Base-by-base conservation (phyloP, 768 basidiomycete species). In the Russula emetica region DNA sequence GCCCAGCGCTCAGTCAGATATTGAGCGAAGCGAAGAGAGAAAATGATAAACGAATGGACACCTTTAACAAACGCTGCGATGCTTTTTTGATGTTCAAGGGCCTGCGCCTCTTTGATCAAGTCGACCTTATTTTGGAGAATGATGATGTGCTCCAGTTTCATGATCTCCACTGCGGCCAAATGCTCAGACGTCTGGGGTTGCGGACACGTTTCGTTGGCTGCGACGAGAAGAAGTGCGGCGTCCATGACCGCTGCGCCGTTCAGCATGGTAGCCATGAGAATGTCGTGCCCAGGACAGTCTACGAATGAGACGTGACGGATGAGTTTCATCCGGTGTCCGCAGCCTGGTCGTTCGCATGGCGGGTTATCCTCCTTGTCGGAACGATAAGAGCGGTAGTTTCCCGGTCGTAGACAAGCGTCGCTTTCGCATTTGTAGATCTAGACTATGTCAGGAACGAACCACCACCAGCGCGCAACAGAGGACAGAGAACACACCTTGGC, bases 171-270 rank as follows among this genome's bases (percentile, higher is more conserved):
- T 6, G 97, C 97, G 34, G 97, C 96, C 60, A 99, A 79, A 82
- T 99, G 97, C 76, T 98, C 97, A 11, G 92, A 94, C 24, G 97
- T 99, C 76, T 99, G 97, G 1, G 97, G 97, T 73, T 99, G 97
- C 1, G 96, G 97, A 75, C 97, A 98, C 3, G 94, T 92, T 81
- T 99, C 97, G 77, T 99, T 99, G 32, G 92, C 97, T 24, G 97
- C 97, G 63, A 99, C 85, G 59, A 99, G 87, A 1, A 99, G 82
- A 0, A 98, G 79, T 5, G 97, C 97, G 59, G 95, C 97, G 77
- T 98, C 95, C 97, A 98, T 99, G 80, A 98, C 96, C 11, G 97
- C 97, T 47, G 97, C 97, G 76, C 96, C 97, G 82, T 98, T 98
- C 70, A 99, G 81, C 97, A 99, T 99, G 68, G 96, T 99, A 56